Evolutionary conservation across 371 early-diverging fungal genomes (phyloP).

Genomic region (Rhizopus microsporus): DNA sequence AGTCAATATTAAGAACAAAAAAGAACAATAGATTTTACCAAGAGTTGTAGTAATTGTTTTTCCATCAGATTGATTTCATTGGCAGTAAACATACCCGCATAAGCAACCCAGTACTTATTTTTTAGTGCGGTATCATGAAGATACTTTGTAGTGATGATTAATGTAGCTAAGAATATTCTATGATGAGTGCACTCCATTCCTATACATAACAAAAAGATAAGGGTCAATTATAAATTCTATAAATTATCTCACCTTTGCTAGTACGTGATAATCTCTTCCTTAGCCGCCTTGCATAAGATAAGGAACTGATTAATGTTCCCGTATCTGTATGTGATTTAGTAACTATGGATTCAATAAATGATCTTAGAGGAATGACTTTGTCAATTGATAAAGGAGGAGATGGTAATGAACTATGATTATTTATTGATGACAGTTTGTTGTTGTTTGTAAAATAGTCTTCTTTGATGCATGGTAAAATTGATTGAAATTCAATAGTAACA

Average conservation of each 20-base stretch:
- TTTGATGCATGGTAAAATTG: conserved; percentile 10
- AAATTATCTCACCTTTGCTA: conserved; percentile 50
- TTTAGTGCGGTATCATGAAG: conserved; percentile 75
- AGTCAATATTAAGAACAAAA: not conserved
- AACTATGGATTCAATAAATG: conserved; percentile 48
- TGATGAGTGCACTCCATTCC: conserved; percentile 80
- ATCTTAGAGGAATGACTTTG: conserved; percentile 28
- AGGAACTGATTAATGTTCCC: conserved; percentile 58
- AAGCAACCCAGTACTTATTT: conserved; percentile 79
- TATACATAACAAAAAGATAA: conserved; percentile 15
- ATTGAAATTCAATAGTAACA: conserved; percentile 21
- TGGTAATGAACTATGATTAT: conserved; percentile 6
- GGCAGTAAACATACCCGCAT: conserved; percentile 66
- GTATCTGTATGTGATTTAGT: conserved; percentile 43
- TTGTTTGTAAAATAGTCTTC: conserved; percentile 3
- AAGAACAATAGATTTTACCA: conserved; percentile 27
- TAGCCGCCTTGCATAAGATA: conserved; percentile 58
- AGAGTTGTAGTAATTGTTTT: conserved; percentile 71
- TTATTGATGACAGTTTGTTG: not conserved
- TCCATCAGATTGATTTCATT: conserved; percentile 84
- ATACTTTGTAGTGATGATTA: conserved; percentile 71
- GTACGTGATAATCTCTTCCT: conserved; percentile 46
- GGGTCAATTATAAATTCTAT: conserved; percentile 27
- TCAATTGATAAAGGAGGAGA: conserved; percentile 22
- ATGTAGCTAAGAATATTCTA: conserved; percentile 76